Conservation (phyloP, 495 filamentous ascomycete genomes). For the Cercophora sp. region DNA sequence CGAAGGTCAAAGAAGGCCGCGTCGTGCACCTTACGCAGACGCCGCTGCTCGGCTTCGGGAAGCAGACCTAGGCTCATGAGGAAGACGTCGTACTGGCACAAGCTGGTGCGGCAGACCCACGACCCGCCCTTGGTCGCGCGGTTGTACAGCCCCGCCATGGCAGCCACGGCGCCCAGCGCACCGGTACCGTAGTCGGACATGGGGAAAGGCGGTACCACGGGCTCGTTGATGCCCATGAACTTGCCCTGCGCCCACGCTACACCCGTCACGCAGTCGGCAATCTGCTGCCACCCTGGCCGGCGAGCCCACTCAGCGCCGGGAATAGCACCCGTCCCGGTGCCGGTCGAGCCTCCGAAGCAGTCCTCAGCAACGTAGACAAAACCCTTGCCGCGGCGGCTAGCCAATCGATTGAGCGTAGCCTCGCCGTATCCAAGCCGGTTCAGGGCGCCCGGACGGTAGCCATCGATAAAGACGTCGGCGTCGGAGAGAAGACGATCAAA, state of each 20-base stretch:
- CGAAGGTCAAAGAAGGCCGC: conserved; percentile 60
- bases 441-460: conserved; percentile 66
- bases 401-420: conserved; percentile 47
- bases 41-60: conserved; percentile 50
- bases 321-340: neutral
- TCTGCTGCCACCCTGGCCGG: conserved; percentile 57
- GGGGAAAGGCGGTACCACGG: conserved; percentile 75
- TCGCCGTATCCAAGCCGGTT: conserved; percentile 61
- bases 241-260: conserved; percentile 70
- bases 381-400: conserved; percentile 51
- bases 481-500: conserved; percentile 58
- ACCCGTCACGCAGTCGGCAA: conserved; percentile 53
- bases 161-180: conserved; percentile 59
- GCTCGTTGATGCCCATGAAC: conserved; percentile 66
- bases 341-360: conserved; percentile 56
- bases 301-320: conserved; percentile 43
- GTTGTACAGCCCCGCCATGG: conserved; percentile 57
- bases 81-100: conserved; percentile 64
- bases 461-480: conserved; percentile 60
- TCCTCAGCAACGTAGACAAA: conserved; percentile 69
- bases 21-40: conserved; percentile 51
- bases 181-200: conserved; percentile 80
- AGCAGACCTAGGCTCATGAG: conserved; percentile 62
- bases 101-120: conserved; percentile 57
- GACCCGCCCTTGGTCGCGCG: conserved; percentile 61